A percentile compares a stretch with the other conserved stretches of the same genome.
These are phyloP conservation scores for Kodamaea laetipori DNA, from an alignment of 805 yeast genomes.

Conservation along the genomic window DNA sequence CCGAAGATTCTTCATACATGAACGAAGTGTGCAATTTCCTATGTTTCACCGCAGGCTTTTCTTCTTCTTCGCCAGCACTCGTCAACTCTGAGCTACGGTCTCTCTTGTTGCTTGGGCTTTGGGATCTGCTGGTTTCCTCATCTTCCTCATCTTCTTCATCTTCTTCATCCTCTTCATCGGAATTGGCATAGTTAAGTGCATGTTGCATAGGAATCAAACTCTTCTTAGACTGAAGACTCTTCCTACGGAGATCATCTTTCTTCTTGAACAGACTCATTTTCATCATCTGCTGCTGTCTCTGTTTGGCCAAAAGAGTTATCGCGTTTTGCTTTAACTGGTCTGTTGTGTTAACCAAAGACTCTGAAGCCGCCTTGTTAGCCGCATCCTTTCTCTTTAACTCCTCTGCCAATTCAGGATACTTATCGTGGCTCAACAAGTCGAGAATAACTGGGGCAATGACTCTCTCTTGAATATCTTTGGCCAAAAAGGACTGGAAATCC, in stretches of 20 bases:
- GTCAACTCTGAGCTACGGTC: conserved; percentile 6
- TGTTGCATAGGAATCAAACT: conserved; percentile 54
- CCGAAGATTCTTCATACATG: conserved; percentile 40
- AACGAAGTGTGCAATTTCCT: conserved; percentile 31
- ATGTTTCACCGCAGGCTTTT: conserved; percentile 24
- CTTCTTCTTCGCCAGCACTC: conserved; percentile 24
- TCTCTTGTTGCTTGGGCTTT: conserved; percentile 10
- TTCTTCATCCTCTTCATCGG: conserved; percentile 39
- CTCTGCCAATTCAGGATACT: conserved; percentile 51
- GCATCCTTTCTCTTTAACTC: conserved; percentile 36
- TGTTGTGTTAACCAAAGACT: conserved; percentile 14
- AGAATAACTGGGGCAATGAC: conserved; percentile 69
- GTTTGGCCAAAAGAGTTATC: conserved; percentile 26
- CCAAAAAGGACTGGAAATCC: conserved; percentile 63
- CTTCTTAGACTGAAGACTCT: conserved; percentile 29
- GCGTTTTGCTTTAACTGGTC: conserved; percentile 28
- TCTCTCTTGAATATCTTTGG: conserved; percentile 74
- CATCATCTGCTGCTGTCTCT: conserved; percentile 18
- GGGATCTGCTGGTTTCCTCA: conserved; percentile 25
- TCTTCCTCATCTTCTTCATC: conserved; percentile 36
- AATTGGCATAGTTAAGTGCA: conserved; percentile 48
- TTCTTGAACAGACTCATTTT: conserved; percentile 31
- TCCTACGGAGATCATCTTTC: conserved; percentile 21
- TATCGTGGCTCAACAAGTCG: conserved; percentile 58
- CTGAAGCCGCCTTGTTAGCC: conserved; percentile 18